Conservation (phyloP, 2,329 filamentous ascomycete species). For the Fusarium cyanostomum region DNA sequence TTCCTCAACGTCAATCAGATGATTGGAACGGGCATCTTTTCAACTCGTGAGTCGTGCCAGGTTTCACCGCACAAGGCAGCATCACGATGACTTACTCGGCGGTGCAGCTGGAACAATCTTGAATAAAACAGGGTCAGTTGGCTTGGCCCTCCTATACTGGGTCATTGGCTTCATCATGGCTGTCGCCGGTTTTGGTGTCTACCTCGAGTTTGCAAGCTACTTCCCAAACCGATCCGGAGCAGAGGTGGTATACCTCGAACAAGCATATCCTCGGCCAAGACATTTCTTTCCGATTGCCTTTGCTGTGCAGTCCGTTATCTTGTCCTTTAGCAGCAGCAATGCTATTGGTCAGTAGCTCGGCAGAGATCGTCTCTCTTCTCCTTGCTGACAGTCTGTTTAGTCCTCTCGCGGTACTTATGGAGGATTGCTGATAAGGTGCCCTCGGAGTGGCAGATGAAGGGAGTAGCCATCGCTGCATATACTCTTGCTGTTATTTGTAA, state of each 20-base stretch:
- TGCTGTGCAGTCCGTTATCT: slow-evolving; percentile 68
- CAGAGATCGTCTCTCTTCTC: too few relatives aligned
- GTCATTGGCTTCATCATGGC: slow-evolving; percentile 69
- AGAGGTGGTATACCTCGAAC: slow-evolving; percentile 75
- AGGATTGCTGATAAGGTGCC: slow-evolving; percentile 61
- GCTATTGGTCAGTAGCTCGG: slow-evolving; percentile 53
- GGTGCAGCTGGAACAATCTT: slow-evolving; percentile 57
- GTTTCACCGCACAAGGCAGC: too few relatives aligned
- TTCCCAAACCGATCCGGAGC: slow-evolving; percentile 73
- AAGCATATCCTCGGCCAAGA: slow-evolving; percentile 70
- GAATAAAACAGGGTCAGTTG: slow-evolving; percentile 67
- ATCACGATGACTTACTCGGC: background rate
- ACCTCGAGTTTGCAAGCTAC: slow-evolving; percentile 71
- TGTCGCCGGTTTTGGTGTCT: slow-evolving; percentile 63
- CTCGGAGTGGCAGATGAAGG: slow-evolving; percentile 71
- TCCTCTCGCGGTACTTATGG: slow-evolving; percentile 71
- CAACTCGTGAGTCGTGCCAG: slow-evolving; percentile 62
- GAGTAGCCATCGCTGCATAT: slow-evolving; percentile 71
- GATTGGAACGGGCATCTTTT: slow-evolving; percentile 72
- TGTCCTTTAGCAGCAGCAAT: slow-evolving; percentile 74
- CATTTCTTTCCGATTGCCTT: slow-evolving; percentile 73
- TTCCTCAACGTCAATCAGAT: slow-evolving; percentile 71
- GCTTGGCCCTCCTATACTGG: slow-evolving; percentile 72
- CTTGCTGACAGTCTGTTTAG: slow-evolving; percentile 41
- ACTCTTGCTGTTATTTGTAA: slow-evolving; percentile 65